Evolutionary conservation across 352 stramenopile genomes (phyloP), one percentile per base, ranked within the genome.

Genomic region (Lagenidium sp.): DNA sequence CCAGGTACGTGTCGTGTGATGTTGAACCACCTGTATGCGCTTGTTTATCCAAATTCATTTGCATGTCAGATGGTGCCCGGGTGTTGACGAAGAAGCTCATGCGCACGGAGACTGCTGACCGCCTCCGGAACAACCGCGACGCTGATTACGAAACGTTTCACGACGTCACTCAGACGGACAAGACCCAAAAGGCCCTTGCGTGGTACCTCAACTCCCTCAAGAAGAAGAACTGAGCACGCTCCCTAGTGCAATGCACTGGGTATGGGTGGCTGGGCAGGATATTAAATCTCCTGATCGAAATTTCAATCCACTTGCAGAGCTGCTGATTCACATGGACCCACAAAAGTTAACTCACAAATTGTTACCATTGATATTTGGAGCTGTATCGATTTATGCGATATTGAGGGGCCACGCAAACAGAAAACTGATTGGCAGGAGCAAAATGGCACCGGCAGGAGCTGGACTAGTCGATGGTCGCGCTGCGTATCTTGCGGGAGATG

Each of bases 141-240:
- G 50, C 79, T 36, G 80, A 93, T 38, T 56, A 82, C 20, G 71
- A 88, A 45, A 53, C 61, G 16, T 93, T 89, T 46, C 55, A 56
- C 25, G 71, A 86, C 52, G 83, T 93, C 55, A 69, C 58, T 19
- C 70, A 84, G 55, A 86, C 74, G 11, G 78, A 90, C 60, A 84
- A 85, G 60, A 70, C 84, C 40, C 81, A 93, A 43, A 90, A 88
- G 47, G 72, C 73, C 36, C 68, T 93, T 40, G 77, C 51, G 15
- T 68, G 70, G 48, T 93, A 93, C 61, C 54, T 93, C 22, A 68
- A 68, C 42, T 75, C 77, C 44, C 67, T 93, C 44, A 90, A 86
- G 68, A 90, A 81, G 55, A 76, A 88, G 36, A 43, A 55, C 28
- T 32, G n/a, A n/a, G n/a, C n/a, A n/a, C n/a, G n/a, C n/a, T n/a